These are phyloP conservation scores for Clonostachys solani DNA, from an alignment of 2,329 filamentous ascomycete genomes.

Conservation along the genomic window DNA sequence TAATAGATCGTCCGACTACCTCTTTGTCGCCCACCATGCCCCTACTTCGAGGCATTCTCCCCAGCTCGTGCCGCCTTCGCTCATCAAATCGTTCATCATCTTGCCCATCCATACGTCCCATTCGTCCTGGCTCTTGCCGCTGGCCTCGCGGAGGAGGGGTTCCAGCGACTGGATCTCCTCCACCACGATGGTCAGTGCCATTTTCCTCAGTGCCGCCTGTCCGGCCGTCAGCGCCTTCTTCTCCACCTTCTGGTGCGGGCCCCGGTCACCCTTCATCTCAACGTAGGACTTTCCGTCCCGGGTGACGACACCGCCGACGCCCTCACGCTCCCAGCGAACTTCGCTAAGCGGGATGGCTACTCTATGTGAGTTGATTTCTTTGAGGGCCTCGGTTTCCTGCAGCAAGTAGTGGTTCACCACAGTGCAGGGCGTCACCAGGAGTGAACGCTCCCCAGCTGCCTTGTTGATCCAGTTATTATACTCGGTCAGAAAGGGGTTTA, in stretches of 20 bases:
- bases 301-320: constrained; percentile 58
- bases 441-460: constrained; percentile 65
- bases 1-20: not conserved
- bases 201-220: constrained; percentile 71
- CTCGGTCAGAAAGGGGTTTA: constrained; percentile 78
- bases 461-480: constrained; percentile 80
- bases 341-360: constrained; percentile 85
- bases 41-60: constrained; percentile 81
- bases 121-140: constrained; percentile 77
- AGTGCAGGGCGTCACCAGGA: constrained; percentile 75
- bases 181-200: constrained; percentile 74
- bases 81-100: constrained; percentile 74
- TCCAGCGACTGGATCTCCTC: constrained; percentile 78
- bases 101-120: constrained; percentile 81
- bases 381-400: constrained; percentile 72
- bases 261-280: constrained; percentile 44
- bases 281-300: constrained; percentile 58
- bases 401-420: constrained; percentile 71
- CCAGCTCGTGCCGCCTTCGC: constrained; percentile 69
- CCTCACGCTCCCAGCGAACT: constrained; percentile 81
- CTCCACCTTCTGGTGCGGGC: constrained; percentile 25
- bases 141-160: constrained; percentile 69
- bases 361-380: constrained; percentile 67
- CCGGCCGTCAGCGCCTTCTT: constrained; percentile 57
- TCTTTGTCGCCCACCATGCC: constrained; percentile 80